Percentiles rank a stretch among this genome's conserved stretches.
These are phyloP conservation scores for Fusarium denticulatum DNA, from an alignment of 2,329 filamentous ascomycete genomes.

Conservation along the genomic window DNA sequence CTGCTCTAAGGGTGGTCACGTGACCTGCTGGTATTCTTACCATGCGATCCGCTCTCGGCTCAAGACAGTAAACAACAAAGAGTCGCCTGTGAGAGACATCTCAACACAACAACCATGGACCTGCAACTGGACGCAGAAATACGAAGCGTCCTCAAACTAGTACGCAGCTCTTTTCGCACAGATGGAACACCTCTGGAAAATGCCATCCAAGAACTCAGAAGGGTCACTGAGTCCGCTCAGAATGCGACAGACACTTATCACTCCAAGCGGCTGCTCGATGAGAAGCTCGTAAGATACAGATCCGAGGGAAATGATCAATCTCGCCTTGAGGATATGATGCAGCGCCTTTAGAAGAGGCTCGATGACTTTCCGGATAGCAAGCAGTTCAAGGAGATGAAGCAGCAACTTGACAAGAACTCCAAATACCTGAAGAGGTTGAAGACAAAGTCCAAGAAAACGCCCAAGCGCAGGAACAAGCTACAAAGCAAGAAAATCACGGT, in stretches of 20 bases:
- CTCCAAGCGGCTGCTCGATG: background rate
- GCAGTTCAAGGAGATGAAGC: background rate
- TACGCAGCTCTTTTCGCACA: background rate
- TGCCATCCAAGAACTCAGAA: background rate
- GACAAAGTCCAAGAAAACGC: background rate
- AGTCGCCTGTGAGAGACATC: too few species aligned
- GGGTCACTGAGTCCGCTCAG: background rate
- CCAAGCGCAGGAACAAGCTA: accelerated
- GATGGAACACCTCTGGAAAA: background rate
- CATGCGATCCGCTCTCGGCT: accelerated
- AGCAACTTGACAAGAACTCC: background rate
- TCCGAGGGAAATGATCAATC: accelerated
- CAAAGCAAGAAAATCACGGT: too few species aligned
- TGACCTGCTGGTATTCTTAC: background rate
- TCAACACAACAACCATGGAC: background rate
- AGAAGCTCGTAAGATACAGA: accelerated
- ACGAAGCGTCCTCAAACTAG: background rate
- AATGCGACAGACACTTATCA: background rate
- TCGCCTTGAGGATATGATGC: background rate
- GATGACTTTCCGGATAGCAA: background rate
- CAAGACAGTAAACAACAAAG: background rate
- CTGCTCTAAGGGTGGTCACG: background rate
- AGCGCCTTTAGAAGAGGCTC: background rate
- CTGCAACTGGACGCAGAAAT: background rate
- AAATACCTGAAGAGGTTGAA: background rate